Conservation (phyloP, 176 grass and related monocot genomes). For the Aegilops speltoides region DNA sequence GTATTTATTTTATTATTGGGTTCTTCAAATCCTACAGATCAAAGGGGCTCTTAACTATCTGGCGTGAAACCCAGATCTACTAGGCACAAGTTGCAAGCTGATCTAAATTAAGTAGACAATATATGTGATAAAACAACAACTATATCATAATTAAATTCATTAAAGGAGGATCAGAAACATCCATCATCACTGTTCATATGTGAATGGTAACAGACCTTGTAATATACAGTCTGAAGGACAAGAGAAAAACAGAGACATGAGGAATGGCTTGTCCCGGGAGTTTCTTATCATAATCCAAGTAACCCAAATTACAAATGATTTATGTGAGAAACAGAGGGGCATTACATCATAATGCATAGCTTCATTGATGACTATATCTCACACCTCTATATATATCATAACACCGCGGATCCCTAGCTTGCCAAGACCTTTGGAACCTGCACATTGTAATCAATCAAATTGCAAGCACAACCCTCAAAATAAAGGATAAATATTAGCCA, state of each 20-base stretch:
- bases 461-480: background rate
- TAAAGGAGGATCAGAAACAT: background rate
- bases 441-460: slow-evolving; percentile 5
- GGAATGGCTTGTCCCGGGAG: background rate
- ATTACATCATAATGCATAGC: slow-evolving; percentile 30
- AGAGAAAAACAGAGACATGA: slow-evolving; percentile 15
- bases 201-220: slow-evolving; percentile 15
- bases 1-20: background rate
- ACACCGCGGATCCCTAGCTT: background rate
- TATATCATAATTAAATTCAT: background rate
- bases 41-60: background rate
- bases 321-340: slow-evolving; percentile 12
- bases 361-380: slow-evolving; percentile 13
- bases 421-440: slow-evolving; percentile 45
- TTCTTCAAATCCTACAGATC: background rate
- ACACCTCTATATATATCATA: slow-evolving; percentile 21
- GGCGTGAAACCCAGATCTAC: background rate
- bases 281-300: slow-evolving; percentile 26
- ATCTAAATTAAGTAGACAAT: background rate
- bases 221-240: slow-evolving; percentile 15
- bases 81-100: background rate
- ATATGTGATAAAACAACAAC: background rate
- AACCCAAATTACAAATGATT: slow-evolving; percentile 24
- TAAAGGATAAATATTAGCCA: background rate
- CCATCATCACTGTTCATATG: background rate